These are phyloP conservation scores for Cyberlindnera suaveolens DNA, from an alignment of 805 yeast genomes.

Conservation along the genomic window DNA sequence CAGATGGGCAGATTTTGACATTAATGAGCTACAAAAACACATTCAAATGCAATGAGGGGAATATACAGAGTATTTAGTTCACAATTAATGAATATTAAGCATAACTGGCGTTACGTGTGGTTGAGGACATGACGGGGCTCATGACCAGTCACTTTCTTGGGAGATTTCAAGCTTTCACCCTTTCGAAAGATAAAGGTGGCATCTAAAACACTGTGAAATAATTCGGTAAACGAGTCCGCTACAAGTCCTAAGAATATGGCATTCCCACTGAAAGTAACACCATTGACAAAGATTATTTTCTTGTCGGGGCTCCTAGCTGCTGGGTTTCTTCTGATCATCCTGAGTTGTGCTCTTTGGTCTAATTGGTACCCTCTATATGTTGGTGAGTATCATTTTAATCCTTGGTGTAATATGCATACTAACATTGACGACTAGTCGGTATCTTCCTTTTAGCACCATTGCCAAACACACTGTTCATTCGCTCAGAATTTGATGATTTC, in stretches of 20 bases:
- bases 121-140: too few species aligned
- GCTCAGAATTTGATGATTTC: conserved; percentile 45
- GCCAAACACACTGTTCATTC: conserved; percentile 56
- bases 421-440: conserved; percentile 30
- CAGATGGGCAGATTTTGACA: conserved; percentile 22
- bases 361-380: conserved; percentile 89
- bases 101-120: too few species aligned
- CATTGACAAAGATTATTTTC: conserved; percentile 71
- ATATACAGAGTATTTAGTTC: too few species aligned
- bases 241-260: not conserved
- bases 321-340: conserved; percentile 82
- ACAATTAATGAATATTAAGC: too few species aligned
- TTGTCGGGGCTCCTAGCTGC: conserved; percentile 75
- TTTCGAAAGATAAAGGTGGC: too few species aligned
- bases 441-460: conserved; percentile 65
- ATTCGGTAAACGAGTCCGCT: not conserved
- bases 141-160: too few species aligned
- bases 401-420: not conserved
- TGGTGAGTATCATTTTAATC: conserved; percentile 29
- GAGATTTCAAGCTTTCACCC: too few species aligned
- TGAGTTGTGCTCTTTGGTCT: conserved; percentile 82
- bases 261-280: conserved; percentile 33
- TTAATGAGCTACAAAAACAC: conserved; percentile 10
- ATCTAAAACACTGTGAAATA: too few species aligned
- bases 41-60: not conserved